A percentile compares a stretch with the other conserved stretches of the same genome.
phyloP scores from a whole-genome alignment of 176 grass and related monocot genomes.

The Aegilops umbellulata region DNA sequence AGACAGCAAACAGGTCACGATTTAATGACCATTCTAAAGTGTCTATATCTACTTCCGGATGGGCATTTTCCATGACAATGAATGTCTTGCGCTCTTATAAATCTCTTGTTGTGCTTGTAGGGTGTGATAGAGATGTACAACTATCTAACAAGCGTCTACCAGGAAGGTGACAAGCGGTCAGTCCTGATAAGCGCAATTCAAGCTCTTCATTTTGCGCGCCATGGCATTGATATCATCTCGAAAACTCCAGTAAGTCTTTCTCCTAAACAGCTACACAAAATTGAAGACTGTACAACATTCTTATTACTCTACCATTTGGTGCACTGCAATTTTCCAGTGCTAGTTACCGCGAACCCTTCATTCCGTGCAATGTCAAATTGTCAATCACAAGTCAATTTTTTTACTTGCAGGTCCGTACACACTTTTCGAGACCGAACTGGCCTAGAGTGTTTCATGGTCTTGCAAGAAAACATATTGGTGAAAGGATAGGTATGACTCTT shows the following conservation, averaged over 20 bases:
- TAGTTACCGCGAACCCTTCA: neutral
- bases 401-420: constrained; percentile 45
- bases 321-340: neutral
- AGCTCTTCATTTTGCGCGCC: constrained; percentile 73
- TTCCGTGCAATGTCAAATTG: neutral
- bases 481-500: constrained; percentile 55
- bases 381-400: neutral
- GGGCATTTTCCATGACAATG: neutral
- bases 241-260: constrained; percentile 50
- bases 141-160: constrained; percentile 60
- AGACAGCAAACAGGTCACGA: constrained; percentile 48
- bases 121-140: constrained; percentile 82
- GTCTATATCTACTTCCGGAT: neutral
- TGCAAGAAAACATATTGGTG: constrained; percentile 52
- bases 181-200: constrained; percentile 59
- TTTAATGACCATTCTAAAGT: neutral
- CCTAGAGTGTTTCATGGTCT: constrained; percentile 52
- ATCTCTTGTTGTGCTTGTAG: constrained; percentile 3
- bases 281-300: neutral
- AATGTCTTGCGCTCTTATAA: neutral
- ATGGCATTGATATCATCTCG: constrained; percentile 66
- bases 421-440: constrained; percentile 73
- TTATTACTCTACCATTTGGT: neutral
- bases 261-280: neutral
- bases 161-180: constrained; percentile 75